These are phyloP conservation scores for Metarhizium brunneum DNA, from an alignment of 2,329 filamentous ascomycete genomes.

Conservation along the genomic window DNA sequence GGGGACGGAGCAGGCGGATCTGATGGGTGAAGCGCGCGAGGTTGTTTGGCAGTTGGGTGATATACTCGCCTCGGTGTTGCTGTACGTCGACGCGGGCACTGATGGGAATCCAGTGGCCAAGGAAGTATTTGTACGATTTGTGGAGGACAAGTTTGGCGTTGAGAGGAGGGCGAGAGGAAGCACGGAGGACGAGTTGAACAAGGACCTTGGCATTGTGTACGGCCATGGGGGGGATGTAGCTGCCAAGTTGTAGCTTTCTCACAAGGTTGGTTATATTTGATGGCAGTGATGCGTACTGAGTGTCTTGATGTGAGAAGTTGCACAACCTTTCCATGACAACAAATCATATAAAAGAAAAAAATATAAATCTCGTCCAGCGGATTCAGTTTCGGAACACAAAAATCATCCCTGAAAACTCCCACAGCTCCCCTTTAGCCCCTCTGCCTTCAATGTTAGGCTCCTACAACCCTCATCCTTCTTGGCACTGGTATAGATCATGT, in stretches of 20 bases:
- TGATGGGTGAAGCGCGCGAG: constrained; percentile 37
- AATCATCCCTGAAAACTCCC: not conserved
- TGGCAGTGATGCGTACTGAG: not conserved
- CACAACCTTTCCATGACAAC: too few relatives aligned
- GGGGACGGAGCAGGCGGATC: constrained; percentile 21
- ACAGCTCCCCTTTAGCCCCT: constrained; percentile 18
- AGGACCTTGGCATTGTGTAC: constrained; percentile 27
- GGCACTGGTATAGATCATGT: constrained; percentile 14
- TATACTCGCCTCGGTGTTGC: constrained; percentile 31
- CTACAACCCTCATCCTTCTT: constrained; percentile 14
- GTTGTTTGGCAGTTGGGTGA: constrained; percentile 35
- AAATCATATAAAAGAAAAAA: too few relatives aligned
- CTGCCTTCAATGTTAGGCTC: constrained; percentile 14
- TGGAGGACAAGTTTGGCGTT: constrained; percentile 17
- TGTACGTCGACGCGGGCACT: constrained; percentile 29
- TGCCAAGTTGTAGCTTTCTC: constrained; percentile 15
- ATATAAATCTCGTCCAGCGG: not conserved
- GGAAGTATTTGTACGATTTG: constrained; percentile 31
- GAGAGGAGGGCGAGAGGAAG: constrained; percentile 10
- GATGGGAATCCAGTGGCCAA: constrained; percentile 25
- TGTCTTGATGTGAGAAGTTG: not conserved
- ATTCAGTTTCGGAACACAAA: not conserved
- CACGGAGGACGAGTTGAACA: constrained; percentile 17
- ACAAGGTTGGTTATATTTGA: not conserved
- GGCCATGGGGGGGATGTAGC: constrained; percentile 12